Evolutionary conservation across 805 yeast species (phyloP).

Genomic region (Candida maltosa): DNA sequence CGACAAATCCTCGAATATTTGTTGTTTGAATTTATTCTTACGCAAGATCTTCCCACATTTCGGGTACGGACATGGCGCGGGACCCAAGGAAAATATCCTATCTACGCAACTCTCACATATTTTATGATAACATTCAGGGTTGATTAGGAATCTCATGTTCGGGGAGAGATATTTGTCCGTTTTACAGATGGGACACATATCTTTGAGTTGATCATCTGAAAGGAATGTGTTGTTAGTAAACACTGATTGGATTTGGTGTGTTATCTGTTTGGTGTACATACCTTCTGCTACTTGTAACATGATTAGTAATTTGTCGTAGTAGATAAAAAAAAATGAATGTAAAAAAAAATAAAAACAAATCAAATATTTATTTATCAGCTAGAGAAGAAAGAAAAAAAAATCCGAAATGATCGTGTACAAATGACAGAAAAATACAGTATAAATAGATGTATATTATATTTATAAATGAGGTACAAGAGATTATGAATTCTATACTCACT

Average conservation of each 20-base stretch:
- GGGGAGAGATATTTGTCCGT: constrained; percentile 93
- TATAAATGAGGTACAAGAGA: too few relatives aligned
- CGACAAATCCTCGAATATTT: constrained; percentile 83
- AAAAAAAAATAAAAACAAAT: too few relatives aligned
- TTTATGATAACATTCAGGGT: constrained; percentile 97
- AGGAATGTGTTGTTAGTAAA: background rate
- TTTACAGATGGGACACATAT: constrained; percentile 96
- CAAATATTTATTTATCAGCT: too few relatives aligned
- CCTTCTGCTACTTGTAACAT: constrained; percentile 11
- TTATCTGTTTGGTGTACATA: constrained; percentile 6
- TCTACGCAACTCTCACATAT: constrained; percentile 97
- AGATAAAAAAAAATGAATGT: too few relatives aligned
- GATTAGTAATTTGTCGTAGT: background rate
- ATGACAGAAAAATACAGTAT: too few relatives aligned
- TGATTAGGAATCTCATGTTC: constrained; percentile 84
- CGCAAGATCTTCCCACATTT: constrained; percentile 84
- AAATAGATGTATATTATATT: too few relatives aligned
- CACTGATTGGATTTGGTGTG: background rate
- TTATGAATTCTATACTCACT: too few relatives aligned
- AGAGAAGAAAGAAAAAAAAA: too few relatives aligned
- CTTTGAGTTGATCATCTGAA: constrained; percentile 53
- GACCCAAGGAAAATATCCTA: constrained; percentile 89
- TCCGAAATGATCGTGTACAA: too few relatives aligned
- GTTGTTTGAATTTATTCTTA: constrained; percentile 86
- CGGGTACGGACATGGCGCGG: constrained; percentile 94